phyloP scores from a whole-genome alignment of 2,329 filamentous ascomycete genomes.

The Diaporthe velutina region DNA sequence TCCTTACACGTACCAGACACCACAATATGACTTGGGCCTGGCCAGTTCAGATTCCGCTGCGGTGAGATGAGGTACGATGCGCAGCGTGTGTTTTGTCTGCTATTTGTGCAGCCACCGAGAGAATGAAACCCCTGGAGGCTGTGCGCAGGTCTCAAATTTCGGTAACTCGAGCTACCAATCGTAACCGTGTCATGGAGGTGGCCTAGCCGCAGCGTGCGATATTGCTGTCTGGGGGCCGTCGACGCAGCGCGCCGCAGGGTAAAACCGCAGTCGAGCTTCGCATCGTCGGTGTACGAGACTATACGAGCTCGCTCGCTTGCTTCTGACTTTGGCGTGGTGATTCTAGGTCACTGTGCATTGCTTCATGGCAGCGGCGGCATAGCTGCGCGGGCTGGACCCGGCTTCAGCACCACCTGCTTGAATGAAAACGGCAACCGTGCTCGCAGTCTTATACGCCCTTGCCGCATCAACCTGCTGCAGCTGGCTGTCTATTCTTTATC shows the following conservation, averaged over 20 bases:
- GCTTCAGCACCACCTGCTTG: neutral
- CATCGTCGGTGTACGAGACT: neutral
- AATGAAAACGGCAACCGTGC: neutral
- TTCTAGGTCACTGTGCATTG: too few species aligned
- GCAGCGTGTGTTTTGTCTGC: neutral
- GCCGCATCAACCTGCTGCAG: neutral
- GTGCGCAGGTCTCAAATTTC: constrained; percentile 18
- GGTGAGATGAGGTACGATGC: neutral
- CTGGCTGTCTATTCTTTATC: neutral
- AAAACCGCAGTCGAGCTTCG: neutral
- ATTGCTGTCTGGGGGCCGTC: neutral
- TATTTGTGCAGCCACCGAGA: neutral
- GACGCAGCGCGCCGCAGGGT: neutral
- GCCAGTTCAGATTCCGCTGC: neutral
- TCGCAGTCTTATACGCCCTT: neutral
- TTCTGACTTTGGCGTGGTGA: neutral
- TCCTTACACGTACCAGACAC: neutral
- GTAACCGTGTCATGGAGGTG: neutral
- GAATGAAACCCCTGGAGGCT: constrained; percentile 18
- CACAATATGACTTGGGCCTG: neutral
- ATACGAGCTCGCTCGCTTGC: neutral
- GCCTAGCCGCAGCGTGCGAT: neutral
- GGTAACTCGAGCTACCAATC: constrained; percentile 9
- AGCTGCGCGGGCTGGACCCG: neutral
- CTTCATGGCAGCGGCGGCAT: too few species aligned